Evolutionary conservation across 257 asterid species (phyloP).

Genomic region (Solanum tacnaense): DNA sequence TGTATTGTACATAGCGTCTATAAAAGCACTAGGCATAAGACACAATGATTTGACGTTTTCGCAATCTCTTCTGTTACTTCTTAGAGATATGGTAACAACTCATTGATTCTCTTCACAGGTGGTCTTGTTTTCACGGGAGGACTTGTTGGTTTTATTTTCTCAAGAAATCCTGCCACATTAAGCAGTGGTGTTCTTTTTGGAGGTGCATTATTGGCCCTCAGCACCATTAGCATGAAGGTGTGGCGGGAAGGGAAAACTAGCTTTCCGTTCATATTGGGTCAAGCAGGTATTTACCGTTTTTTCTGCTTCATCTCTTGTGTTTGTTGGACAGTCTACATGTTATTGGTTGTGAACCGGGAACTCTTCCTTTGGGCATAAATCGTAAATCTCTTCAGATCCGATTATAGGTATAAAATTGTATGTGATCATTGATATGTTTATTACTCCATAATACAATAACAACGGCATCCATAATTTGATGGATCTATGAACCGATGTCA

Average conservation of each 20-base stretch:
- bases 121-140: conserved; percentile 78
- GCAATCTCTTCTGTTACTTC: not conserved
- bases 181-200: conserved; percentile 63
- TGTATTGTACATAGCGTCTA: not conserved
- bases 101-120: conserved; percentile 37
- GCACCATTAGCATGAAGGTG: conserved; percentile 72
- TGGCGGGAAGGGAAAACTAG: conserved; percentile 93
- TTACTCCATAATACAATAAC: not conserved
- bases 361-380: not conserved
- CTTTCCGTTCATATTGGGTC: conserved; percentile 81
- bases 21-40: not conserved
- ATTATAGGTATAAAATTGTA: not conserved
- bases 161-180: conserved; percentile 51
- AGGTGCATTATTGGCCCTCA: conserved; percentile 77
- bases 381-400: not conserved
- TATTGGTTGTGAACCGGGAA: not conserved
- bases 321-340: not conserved
- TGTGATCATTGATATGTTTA: not conserved
- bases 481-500: not conserved
- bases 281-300: conserved; percentile 55
- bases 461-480: not conserved
- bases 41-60: not conserved
- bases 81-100: not conserved
- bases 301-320: not conserved
- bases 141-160: conserved; percentile 58